A percentile compares a stretch with the other conserved stretches of the same genome.
Evolutionary conservation across 2,329 filamentous ascomycete species (phyloP).

Genomic region (Sporothrix luriei): DNA sequence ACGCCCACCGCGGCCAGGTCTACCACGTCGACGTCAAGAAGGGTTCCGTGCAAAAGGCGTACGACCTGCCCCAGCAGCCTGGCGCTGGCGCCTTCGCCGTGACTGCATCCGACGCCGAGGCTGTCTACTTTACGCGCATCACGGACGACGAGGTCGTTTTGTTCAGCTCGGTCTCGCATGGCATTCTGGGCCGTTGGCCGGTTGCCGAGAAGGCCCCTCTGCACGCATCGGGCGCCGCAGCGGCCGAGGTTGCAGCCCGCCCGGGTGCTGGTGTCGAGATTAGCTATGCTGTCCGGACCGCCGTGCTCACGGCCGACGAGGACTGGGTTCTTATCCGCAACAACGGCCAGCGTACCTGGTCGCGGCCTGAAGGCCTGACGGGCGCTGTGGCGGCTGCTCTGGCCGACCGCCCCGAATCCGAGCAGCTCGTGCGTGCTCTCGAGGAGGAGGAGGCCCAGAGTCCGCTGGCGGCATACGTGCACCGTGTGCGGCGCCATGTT

Average conservation of each 20-base stretch:
- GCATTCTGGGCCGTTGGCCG: slow-evolving; percentile 74
- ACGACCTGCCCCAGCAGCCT: slow-evolving; percentile 71
- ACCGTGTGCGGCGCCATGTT: slow-evolving; percentile 80
- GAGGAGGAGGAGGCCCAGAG: slow-evolving; percentile 74
- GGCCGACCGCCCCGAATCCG: slow-evolving; percentile 73
- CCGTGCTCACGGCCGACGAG: slow-evolving; percentile 65
- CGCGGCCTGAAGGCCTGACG: slow-evolving; percentile 78
- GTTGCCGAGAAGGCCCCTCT: slow-evolving; percentile 49
- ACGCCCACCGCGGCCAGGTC: slow-evolving; percentile 67
- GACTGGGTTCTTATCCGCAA: slow-evolving; percentile 87
- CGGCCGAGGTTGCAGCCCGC: slow-evolving; percentile 78
- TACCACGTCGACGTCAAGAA: slow-evolving; percentile 78
- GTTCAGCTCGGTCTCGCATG: slow-evolving; percentile 74
- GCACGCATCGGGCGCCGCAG: slow-evolving; percentile 42
- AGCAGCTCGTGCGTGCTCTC: slow-evolving; percentile 76
- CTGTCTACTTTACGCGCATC: slow-evolving; percentile 85
- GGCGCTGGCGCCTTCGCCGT: slow-evolving; percentile 73
- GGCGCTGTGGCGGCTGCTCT: slow-evolving; percentile 77
- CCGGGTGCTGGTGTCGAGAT: slow-evolving; percentile 53
- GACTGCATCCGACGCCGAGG: slow-evolving; percentile 72
- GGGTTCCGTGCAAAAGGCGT: slow-evolving; percentile 71
- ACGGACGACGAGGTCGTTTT: slow-evolving; percentile 73
- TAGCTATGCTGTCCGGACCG: slow-evolving; percentile 76
- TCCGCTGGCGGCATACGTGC: slow-evolving; percentile 77
- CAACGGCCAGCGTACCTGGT: slow-evolving; percentile 81